These are phyloP conservation scores for Tetracentron sinense DNA, from an alignment of 164 flowering plant species.

Conservation along the genomic window DNA sequence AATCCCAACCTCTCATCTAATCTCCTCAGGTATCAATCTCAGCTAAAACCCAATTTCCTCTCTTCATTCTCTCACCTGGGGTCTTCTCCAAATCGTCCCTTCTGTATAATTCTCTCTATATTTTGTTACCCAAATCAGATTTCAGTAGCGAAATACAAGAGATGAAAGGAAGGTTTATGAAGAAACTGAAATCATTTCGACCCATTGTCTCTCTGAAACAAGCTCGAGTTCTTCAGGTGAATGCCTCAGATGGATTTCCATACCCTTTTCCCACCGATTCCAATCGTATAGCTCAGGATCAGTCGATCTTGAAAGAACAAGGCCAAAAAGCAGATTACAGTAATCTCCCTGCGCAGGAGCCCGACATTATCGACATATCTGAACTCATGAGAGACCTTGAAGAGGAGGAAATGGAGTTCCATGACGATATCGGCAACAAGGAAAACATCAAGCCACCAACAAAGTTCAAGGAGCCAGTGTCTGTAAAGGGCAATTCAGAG, in stretches of 20 bases:
- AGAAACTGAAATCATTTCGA: slow-evolving; percentile 64
- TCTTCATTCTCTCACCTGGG: background rate
- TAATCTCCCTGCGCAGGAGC: slow-evolving; percentile 16
- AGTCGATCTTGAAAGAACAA: slow-evolving; percentile 9
- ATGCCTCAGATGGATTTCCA: slow-evolving; percentile 40
- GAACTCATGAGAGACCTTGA: slow-evolving; percentile 62
- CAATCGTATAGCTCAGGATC: slow-evolving; percentile 4
- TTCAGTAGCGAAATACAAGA: slow-evolving; percentile 38
- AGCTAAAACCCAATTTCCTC: too few relatives aligned
- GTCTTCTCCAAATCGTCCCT: background rate
- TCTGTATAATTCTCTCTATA: background rate
- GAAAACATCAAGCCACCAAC: slow-evolving; percentile 52
- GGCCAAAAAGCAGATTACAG: slow-evolving; percentile 12
- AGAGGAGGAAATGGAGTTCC: slow-evolving; percentile 39
- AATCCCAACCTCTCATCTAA: too few relatives aligned
- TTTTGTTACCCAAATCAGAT: background rate
- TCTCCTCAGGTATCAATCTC: too few relatives aligned
- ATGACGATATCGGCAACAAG: slow-evolving; percentile 33
- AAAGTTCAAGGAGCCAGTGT: slow-evolving; percentile 14
- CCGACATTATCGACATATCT: slow-evolving; percentile 36
- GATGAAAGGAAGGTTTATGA: slow-evolving; percentile 66
- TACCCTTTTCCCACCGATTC: slow-evolving; percentile 16
- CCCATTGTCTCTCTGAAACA: slow-evolving; percentile 47
- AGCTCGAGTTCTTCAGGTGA: slow-evolving; percentile 51
- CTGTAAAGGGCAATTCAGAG: slow-evolving; percentile 12